Percentiles rank a stretch among this genome's conserved stretches.
phyloP scores from a whole-genome alignment of 2,329 filamentous ascomycete genomes.

The Colletotrichum lentis region DNA sequence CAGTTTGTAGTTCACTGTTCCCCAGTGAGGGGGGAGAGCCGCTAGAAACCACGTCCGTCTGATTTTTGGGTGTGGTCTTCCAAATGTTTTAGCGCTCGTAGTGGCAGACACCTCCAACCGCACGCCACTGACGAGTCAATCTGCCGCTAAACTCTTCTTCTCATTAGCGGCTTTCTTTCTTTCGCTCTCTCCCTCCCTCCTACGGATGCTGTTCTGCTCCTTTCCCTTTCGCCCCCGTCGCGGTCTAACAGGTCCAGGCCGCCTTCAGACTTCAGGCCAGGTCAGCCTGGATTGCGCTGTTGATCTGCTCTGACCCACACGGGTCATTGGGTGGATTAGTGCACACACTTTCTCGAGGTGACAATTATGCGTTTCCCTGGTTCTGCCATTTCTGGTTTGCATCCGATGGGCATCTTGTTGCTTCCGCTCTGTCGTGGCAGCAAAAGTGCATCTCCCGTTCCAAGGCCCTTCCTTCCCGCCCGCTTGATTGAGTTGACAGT shows the following conservation, averaged over 20 bases:
- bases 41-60: conserved; percentile 12
- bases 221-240: not conserved
- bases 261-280: not conserved
- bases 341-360: not conserved
- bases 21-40: not conserved
- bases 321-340: not conserved
- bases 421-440: not conserved
- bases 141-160: conserved; percentile 18
- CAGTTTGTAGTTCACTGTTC: conserved; percentile 9
- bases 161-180: not conserved
- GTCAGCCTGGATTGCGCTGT: not conserved
- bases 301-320: not conserved
- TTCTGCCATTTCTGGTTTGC: not conserved
- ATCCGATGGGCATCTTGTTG: not conserved
- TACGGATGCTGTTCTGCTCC: not conserved
- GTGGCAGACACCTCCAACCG: conserved; percentile 21
- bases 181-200: no score
- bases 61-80: conserved; percentile 2
- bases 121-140: conserved; percentile 23
- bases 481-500: not conserved
- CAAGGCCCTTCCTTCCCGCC: not conserved
- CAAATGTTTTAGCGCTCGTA: conserved; percentile 30
- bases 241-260: not conserved
- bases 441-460: not conserved
- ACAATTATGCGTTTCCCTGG: not conserved